Percentiles rank a stretch among this genome's conserved stretches.
Conservation (phyloP, 2,329 filamentous ascomycete genomes). For the Monosporascus sp. region DNA sequence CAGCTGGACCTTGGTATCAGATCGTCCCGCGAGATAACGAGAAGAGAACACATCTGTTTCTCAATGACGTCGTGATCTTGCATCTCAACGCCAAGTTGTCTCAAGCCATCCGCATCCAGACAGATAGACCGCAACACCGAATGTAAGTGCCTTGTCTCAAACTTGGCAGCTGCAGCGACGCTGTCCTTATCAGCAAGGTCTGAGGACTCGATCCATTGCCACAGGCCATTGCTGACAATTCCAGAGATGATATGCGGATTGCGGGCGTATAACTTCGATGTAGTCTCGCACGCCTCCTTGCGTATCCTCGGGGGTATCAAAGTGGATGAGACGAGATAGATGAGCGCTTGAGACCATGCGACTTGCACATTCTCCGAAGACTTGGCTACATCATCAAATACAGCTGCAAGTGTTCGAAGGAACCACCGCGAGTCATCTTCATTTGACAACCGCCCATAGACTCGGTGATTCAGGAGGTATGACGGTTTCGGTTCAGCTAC, state of each 20-base stretch:
- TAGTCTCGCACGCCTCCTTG: constrained; percentile 52
- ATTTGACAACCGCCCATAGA: constrained; percentile 72
- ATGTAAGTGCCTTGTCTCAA: constrained; percentile 59
- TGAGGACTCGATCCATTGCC: constrained; percentile 69
- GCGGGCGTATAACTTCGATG: constrained; percentile 61
- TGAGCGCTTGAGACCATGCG: constrained; percentile 78
- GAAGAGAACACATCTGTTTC: constrained; percentile 66
- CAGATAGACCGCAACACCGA: constrained; percentile 59
- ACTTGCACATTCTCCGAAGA: constrained; percentile 47
- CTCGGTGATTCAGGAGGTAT: constrained; percentile 75
- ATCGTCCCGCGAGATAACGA: constrained; percentile 73
- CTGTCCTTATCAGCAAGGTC: constrained; percentile 73
- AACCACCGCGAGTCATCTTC: constrained; percentile 79
- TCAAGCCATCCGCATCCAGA: constrained; percentile 46
- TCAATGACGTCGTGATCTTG: constrained; percentile 50
- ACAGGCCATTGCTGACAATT: constrained; percentile 68
- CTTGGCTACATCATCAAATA: constrained; percentile 50
- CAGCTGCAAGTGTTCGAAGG: constrained; percentile 60
- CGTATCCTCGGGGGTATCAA: constrained; percentile 57
- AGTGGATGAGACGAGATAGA: constrained; percentile 69
- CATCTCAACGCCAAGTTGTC: constrained; percentile 32
- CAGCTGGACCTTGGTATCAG: constrained; percentile 75
- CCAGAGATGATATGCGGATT: constrained; percentile 53
- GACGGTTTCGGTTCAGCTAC: constrained; percentile 74
- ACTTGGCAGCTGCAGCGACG: constrained; percentile 60